Conservation (phyloP, 805 yeast species). For the Hagleromyces aurorensis region DNA sequence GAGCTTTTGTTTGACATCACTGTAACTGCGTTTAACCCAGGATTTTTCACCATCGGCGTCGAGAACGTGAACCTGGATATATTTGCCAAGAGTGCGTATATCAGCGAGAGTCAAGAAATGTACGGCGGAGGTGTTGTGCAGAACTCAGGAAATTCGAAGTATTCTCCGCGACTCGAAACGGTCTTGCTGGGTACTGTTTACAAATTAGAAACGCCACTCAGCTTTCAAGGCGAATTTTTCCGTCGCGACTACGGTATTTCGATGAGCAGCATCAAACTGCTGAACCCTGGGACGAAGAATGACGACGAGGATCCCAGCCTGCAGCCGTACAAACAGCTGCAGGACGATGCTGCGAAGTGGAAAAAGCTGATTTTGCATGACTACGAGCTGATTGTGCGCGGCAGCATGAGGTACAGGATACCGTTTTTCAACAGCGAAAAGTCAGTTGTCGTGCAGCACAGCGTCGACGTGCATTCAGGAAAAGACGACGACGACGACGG, state of each 20-base stretch:
- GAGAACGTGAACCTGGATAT: constrained; percentile 68
- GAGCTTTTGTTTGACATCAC: constrained; percentile 75
- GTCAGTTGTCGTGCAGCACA: constrained; percentile 55
- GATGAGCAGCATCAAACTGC: constrained; percentile 59
- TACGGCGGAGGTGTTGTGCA: constrained; percentile 1
- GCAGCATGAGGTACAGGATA: constrained; percentile 67
- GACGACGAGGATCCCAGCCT: constrained; percentile 12
- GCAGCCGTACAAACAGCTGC: constrained; percentile 20
- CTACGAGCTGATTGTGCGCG: constrained; percentile 78
- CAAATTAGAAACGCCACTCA: constrained; percentile 61
- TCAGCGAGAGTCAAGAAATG: constrained; percentile 11
- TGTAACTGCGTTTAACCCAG: constrained; percentile 81
- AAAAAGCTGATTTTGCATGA: constrained; percentile 64
- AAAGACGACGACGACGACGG: constrained; percentile 1
- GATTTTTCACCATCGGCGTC: constrained; percentile 61
- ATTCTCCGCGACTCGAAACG: constrained; percentile 42
- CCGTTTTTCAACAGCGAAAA: constrained; percentile 51
- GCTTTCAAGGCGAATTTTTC: constrained; percentile 72
- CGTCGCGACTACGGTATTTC: constrained; percentile 51
- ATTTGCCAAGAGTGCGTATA: constrained; percentile 64
- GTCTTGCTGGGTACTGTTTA: constrained; percentile 66
- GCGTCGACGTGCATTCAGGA: constrained; percentile 47
- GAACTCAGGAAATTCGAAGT: constrained; percentile 12
- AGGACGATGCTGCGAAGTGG: constrained; percentile 52
- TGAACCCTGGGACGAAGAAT: constrained; percentile 55